These are phyloP conservation scores for Clarireedia paspali DNA, from an alignment of 2,329 filamentous ascomycete species.

Conservation along the genomic window DNA sequence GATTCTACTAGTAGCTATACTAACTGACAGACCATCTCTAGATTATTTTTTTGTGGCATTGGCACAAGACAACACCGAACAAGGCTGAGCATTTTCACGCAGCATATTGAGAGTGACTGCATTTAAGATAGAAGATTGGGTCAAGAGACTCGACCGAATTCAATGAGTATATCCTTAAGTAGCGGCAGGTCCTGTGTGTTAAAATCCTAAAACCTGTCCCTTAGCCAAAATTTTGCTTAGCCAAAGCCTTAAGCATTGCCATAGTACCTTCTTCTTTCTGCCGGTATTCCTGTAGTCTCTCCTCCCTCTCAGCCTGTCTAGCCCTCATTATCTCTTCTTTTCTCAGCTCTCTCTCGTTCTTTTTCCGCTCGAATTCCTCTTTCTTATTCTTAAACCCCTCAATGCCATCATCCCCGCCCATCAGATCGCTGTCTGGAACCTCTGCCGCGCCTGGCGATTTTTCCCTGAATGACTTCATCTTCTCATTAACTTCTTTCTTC, in stretches of 20 bases:
- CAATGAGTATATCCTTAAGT: too few species aligned
- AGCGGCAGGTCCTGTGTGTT: too few species aligned
- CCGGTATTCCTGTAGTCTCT: constrained; percentile 59
- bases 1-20: too few species aligned
- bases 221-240: constrained; percentile 66
- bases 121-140: too few species aligned
- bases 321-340: constrained; percentile 75
- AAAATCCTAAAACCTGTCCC: not conserved
- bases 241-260: constrained; percentile 70
- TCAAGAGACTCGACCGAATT: too few species aligned
- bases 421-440: constrained; percentile 65
- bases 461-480: constrained; percentile 66
- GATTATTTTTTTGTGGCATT: not conserved
- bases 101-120: not conserved
- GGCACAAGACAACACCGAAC: not conserved
- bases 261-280: constrained; percentile 80
- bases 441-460: constrained; percentile 57
- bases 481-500: constrained; percentile 61
- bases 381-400: constrained; percentile 62
- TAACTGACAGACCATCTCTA: not conserved
- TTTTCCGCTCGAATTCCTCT: constrained; percentile 60
- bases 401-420: constrained; percentile 61
- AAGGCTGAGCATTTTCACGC: not conserved
- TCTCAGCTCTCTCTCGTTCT: constrained; percentile 75
- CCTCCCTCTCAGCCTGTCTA: constrained; percentile 70